phyloP scores from a whole-genome alignment of 192 early-diverging fungal species.

The Coemansia sp. region DNA sequence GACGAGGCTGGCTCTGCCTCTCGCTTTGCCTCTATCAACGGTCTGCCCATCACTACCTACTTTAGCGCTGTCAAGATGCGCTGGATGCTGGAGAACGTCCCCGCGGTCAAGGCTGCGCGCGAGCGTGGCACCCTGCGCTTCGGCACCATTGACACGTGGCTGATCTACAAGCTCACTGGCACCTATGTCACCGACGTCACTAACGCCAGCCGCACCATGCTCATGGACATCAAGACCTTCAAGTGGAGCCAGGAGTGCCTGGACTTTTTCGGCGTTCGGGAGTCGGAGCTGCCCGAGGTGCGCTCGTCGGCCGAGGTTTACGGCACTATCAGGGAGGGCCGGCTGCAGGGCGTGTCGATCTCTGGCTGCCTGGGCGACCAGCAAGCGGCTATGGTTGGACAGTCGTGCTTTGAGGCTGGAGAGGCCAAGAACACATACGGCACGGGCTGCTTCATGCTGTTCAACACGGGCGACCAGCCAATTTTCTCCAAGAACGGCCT shows the following conservation, averaged over 20 bases:
- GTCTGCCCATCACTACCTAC: constrained; percentile 87
- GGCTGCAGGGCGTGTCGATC: constrained; percentile 71
- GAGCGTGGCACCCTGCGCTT: constrained; percentile 72
- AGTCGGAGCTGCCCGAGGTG: constrained; percentile 71
- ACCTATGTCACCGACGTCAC: constrained; percentile 89
- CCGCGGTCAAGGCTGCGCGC: constrained; percentile 68
- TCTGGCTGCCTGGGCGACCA: constrained; percentile 93
- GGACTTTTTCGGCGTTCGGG: constrained; percentile 74
- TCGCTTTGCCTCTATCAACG: constrained; percentile 63
- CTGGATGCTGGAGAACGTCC: constrained; percentile 87
- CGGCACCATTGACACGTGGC: constrained; percentile 92
- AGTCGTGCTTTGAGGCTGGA: constrained; percentile 82
- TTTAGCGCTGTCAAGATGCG: constrained; percentile 89
- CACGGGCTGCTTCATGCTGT: constrained; percentile 95
- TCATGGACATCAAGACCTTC: constrained; percentile 83
- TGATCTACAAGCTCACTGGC: constrained; percentile 92
- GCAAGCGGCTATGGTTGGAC: constrained; percentile 93
- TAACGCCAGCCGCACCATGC: constrained; percentile 92
- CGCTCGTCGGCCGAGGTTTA: constrained; percentile 77
- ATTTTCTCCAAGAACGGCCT: constrained; percentile 81
- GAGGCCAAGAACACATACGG: constrained; percentile 96
- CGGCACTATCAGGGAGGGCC: constrained; percentile 60
- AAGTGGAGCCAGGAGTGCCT: constrained; percentile 76
- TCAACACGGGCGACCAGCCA: constrained; percentile 78
- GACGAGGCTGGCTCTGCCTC: constrained; percentile 56